These are phyloP conservation scores for Colletotrichum musae DNA, from an alignment of 2,329 filamentous ascomycete species.

Conservation along the genomic window DNA sequence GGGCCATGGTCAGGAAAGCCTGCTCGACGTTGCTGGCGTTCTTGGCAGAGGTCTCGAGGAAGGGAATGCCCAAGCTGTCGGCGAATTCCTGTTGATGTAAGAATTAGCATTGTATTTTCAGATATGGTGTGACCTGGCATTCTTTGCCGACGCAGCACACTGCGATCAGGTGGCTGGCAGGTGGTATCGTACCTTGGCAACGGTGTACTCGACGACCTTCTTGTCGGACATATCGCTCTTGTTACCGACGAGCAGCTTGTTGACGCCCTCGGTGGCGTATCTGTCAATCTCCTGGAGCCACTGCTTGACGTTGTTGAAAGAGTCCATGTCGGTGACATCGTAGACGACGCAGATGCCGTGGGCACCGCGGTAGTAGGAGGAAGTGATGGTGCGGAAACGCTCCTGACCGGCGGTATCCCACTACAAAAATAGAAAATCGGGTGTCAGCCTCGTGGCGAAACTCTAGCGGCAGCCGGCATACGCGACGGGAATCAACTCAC, in stretches of 20 bases:
- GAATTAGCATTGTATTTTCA: slow-evolving; percentile 19
- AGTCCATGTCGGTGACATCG: slow-evolving; percentile 99
- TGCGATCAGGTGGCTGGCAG: slow-evolving; percentile 12
- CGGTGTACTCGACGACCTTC: slow-evolving; percentile 99
- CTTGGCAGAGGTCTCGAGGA: slow-evolving; percentile 99
- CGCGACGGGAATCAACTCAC: slow-evolving; percentile 69
- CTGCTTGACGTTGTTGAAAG: slow-evolving; percentile 99
- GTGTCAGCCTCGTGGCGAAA: slow-evolving; percentile 45
- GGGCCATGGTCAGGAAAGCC: slow-evolving; percentile 99
- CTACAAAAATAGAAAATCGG: slow-evolving; percentile 63
- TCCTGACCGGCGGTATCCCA: slow-evolving; percentile 99
- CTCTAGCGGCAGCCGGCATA: not conserved
- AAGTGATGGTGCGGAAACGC: slow-evolving; percentile 99
- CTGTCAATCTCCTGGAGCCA: slow-evolving; percentile 99
- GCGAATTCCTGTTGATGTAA: slow-evolving; percentile 84
- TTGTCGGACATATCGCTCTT: slow-evolving; percentile 99
- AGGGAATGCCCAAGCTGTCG: slow-evolving; percentile 97
- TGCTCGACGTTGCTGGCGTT: slow-evolving; percentile 99
- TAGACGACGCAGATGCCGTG: slow-evolving; percentile 99
- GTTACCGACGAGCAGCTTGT: slow-evolving; percentile 99
- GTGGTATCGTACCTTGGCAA: slow-evolving; percentile 85
- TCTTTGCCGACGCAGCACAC: slow-evolving; percentile 2
- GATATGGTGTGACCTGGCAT: not conserved
- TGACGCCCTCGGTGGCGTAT: slow-evolving; percentile 98
- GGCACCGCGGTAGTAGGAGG: slow-evolving; percentile 98